Evolutionary conservation across 129 eudicot genomes (phyloP).

Genomic region (Calendula officinalis): DNA sequence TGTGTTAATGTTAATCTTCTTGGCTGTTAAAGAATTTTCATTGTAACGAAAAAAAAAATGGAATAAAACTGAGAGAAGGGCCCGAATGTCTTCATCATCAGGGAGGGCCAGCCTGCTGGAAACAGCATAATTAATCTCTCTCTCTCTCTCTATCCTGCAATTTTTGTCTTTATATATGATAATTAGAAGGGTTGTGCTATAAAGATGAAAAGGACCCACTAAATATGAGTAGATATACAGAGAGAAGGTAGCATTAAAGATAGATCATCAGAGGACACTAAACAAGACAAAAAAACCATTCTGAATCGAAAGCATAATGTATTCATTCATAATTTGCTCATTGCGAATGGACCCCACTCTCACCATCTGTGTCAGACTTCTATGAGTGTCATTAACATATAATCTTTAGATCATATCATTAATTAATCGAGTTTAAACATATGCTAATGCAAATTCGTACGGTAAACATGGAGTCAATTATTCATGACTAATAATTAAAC

Average conservation of each 20-base stretch:
- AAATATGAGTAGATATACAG: constrained; percentile 30
- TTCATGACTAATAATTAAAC: too few species aligned
- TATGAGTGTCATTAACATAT: too few species aligned
- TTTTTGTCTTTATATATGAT: constrained; percentile 29
- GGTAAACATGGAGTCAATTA: too few species aligned
- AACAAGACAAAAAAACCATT: constrained; percentile 38
- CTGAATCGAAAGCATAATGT: constrained; percentile 33
- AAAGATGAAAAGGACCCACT: constrained; percentile 34
- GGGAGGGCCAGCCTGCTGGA: constrained; percentile 26
- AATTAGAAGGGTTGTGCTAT: constrained; percentile 14
- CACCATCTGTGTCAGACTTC: too few species aligned
- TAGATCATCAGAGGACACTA: too few species aligned
- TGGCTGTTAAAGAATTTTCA: too few species aligned
- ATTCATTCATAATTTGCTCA: constrained; percentile 10
- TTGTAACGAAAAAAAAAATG: too few species aligned
- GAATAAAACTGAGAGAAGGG: too few species aligned
- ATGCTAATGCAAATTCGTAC: background rate
- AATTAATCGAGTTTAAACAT: too few species aligned
- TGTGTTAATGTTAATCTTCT: too few species aligned
- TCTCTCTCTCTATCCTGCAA: constrained; percentile 20
- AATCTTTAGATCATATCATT: too few species aligned
- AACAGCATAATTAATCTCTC: constrained; percentile 24
- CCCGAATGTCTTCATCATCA: constrained; percentile 16
- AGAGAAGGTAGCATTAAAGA: constrained; percentile 26
- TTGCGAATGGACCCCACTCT: background rate